These are phyloP conservation scores for Aspergillus proliferans DNA, from an alignment of 2,329 filamentous ascomycete genomes.

Conservation along the genomic window DNA sequence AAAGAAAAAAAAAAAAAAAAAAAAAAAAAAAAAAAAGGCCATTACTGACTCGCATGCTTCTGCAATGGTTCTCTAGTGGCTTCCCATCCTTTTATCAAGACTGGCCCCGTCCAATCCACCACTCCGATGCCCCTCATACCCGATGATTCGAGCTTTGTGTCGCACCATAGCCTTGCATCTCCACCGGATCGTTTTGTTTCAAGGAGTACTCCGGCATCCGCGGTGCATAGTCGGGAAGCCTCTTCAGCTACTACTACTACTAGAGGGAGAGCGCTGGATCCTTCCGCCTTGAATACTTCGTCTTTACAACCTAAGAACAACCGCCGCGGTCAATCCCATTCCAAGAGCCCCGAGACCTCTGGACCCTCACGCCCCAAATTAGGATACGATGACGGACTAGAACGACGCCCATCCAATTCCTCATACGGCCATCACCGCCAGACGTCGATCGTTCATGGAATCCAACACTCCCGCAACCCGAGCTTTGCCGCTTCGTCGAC, in stretches of 20 bases:
- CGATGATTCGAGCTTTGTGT: constrained; percentile 31
- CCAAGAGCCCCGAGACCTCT: constrained; percentile 37
- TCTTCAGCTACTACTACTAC: constrained; percentile 24
- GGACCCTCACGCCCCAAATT: constrained; percentile 24
- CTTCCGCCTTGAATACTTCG: constrained; percentile 27
- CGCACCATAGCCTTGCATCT: constrained; percentile 34
- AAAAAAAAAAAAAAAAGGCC: not conserved
- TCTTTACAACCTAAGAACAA: constrained; percentile 29
- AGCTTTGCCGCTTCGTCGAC: constrained; percentile 64
- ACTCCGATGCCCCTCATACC: constrained; percentile 32
- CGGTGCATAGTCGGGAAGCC: constrained; percentile 39
- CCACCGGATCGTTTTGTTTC: constrained; percentile 32
- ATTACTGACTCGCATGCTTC: not conserved
- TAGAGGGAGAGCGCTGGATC: constrained; percentile 36
- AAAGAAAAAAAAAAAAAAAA: not conserved
- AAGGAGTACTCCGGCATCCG: constrained; percentile 32
- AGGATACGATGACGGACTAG: constrained; percentile 33
- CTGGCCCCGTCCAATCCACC: constrained; percentile 32
- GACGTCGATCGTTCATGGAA: constrained; percentile 91
- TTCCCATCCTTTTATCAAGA: constrained; percentile 32
- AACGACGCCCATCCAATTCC: constrained; percentile 41
- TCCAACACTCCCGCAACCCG: constrained; percentile 85
- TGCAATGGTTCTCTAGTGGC: constrained; percentile 23
- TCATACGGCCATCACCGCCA: constrained; percentile 87
- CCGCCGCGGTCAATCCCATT: constrained; percentile 36